Percentiles rank a stretch among this genome's conserved stretches.
These are phyloP conservation scores for Zoysia pacifica DNA, from an alignment of 176 grass and related monocot genomes.

Conservation along the genomic window DNA sequence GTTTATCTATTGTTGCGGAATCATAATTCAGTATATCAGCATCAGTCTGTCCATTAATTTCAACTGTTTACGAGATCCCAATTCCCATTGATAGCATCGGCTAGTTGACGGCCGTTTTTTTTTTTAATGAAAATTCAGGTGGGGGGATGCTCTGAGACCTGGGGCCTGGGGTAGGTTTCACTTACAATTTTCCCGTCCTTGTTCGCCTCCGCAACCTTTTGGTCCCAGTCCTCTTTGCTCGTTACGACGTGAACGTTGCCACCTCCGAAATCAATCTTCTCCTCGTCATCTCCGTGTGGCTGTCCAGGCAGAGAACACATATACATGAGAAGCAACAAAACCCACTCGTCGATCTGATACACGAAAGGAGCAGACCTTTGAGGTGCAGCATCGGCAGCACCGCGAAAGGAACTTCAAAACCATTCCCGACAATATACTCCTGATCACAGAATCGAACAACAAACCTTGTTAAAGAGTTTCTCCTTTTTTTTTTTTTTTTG, in stretches of 20 bases:
- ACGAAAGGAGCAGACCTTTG: constrained; percentile 38
- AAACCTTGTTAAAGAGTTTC: not conserved
- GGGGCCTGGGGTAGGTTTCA: not conserved
- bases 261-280: constrained; percentile 72
- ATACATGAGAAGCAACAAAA: constrained; percentile 7
- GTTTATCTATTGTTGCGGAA: not conserved
- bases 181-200: constrained; percentile 86
- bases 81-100: too few relatives aligned
- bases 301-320: constrained; percentile 28
- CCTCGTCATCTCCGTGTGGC: constrained; percentile 47
- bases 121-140: too few relatives aligned
- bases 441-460: not conserved
- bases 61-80: not conserved
- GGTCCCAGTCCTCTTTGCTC: constrained; percentile 83
- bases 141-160: too few relatives aligned
- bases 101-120: too few relatives aligned
- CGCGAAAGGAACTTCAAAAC: constrained; percentile 19
- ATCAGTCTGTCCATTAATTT: not conserved
- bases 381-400: constrained; percentile 41
- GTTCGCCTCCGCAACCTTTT: constrained; percentile 78
- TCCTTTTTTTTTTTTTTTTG: too few relatives aligned
- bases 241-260: constrained; percentile 79
- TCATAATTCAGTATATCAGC: not conserved
- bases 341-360: not conserved
- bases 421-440: not conserved